Percentiles rank a stretch among this genome's conserved stretches.
Conservation (phyloP, 371 early-diverging fungal species). For the Basidiobolus meristosporus region DNA sequence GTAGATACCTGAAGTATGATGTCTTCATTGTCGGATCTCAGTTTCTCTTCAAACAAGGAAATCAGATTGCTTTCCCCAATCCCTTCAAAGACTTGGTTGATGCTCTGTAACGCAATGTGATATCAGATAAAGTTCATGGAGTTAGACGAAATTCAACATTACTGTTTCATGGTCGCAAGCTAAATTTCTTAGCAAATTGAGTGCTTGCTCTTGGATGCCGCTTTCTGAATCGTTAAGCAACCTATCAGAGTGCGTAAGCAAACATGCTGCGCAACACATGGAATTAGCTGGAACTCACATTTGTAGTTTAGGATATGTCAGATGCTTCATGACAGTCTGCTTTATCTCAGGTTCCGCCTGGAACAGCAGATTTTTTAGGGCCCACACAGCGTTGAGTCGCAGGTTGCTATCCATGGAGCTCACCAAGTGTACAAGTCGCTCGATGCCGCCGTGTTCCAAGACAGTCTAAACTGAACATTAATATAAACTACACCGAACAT, state of each 20-base stretch:
- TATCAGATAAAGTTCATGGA: neutral
- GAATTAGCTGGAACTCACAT: constrained; percentile 7
- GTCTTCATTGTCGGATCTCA: constrained; percentile 12
- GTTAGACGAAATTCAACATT: constrained; percentile 2
- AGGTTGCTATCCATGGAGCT: constrained; percentile 22
- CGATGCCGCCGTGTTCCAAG: constrained; percentile 57
- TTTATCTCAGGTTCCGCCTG: constrained; percentile 48
- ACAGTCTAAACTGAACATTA: constrained; percentile 16
- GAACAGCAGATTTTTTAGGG: constrained; percentile 62
- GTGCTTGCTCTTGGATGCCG: constrained; percentile 55
- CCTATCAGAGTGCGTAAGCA: constrained; percentile 6
- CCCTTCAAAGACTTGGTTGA: constrained; percentile 47
- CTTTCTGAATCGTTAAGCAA: constrained; percentile 38
- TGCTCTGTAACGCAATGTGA: constrained; percentile 16
- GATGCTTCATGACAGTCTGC: constrained; percentile 37
- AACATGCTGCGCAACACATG: constrained; percentile 1
- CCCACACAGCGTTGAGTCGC: constrained; percentile 66
- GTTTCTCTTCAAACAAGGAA: constrained; percentile 42
- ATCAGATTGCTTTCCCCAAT: constrained; percentile 38
- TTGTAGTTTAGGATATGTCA: constrained; percentile 37
- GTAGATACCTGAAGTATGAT: constrained; percentile 17
- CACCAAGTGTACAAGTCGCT: constrained; percentile 42
- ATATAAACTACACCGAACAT: neutral
- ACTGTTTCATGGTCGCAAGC: constrained; percentile 38
- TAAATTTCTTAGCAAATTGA: constrained; percentile 61